Base-by-base conservation (phyloP, 148 eudicot genomes). In the Polygonum aviculare region DNA sequence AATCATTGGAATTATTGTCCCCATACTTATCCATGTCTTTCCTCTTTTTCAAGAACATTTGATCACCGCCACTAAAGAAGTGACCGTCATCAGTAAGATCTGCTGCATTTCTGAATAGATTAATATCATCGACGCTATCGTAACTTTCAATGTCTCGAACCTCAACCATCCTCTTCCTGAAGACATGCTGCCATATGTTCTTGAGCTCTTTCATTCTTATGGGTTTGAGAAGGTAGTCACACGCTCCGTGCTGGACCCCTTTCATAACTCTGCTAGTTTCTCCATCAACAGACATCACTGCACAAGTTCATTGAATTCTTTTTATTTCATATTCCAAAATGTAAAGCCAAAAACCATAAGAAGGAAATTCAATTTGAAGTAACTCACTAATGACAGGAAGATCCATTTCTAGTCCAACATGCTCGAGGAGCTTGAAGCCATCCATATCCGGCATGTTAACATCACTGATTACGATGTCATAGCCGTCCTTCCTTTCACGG, bases 231-330 rank as follows among this genome's bases (percentile, higher is more conserved):
- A 95, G 97, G 82, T 95, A 95, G 76, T 95, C 99, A 67, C 99
- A 95, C 0, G 99, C 99, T 55, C 99, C 99, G 51, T 95, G 99
- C 41, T 95, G 99, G 47, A 95, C 99, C 0, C 99, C 99, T 84
- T 90, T 95, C 97, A 92, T 95, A 4, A 95, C 99, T 74, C 99
- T 86, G 79, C 93, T 90, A 0, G 97, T 93, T 81, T 95, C 99
- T 22, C 97, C 99, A 73, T 95, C 97, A 69, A 92, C 99, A 41
- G 99, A 95, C 98, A 95, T 95, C 98, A 95, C 98, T 95, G 86
- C 83, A 81, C 67, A 79, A 70, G 80, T 75, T 71, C 75, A 40
- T 71, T n/a, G 18, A 12, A 6, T 62, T 62, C 21, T 19, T 62
- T 33, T 33, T 8, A 26, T 36, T 6, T 69, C 44, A 33, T 33